Conservation (phyloP, 2,329 filamentous ascomycete genomes). For the Cytospora piceicola region DNA sequence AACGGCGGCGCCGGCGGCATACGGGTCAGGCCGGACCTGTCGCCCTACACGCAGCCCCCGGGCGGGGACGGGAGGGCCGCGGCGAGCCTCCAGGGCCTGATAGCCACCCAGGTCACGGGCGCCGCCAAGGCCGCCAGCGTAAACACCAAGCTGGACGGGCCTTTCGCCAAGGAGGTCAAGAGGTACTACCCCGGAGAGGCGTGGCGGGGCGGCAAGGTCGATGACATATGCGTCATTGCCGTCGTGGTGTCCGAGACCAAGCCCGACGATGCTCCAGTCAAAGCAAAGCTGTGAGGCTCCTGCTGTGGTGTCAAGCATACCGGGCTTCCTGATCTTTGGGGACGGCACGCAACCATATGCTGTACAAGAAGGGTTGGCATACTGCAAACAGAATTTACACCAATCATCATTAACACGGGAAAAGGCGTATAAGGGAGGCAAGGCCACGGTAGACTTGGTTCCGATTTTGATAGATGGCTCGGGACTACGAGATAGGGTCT, state of each 20-base stretch:
- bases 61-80: too few species aligned
- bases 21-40: slow-evolving; percentile 64
- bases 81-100: slow-evolving; percentile 74
- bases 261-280: slow-evolving; percentile 33
- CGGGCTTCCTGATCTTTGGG: background rate
- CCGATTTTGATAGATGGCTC: background rate
- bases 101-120: slow-evolving; percentile 78
- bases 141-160: slow-evolving; percentile 81
- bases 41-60: slow-evolving; percentile 50
- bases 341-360: background rate
- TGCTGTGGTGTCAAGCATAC: background rate
- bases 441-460: background rate
- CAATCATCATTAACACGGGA: background rate
- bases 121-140: slow-evolving; percentile 85
- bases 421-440: background rate
- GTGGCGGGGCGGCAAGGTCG: slow-evolving; percentile 90
- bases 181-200: slow-evolving; percentile 83
- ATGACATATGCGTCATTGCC: slow-evolving; percentile 90
- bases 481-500: background rate
- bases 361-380: background rate
- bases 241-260: slow-evolving; percentile 73
- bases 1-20: slow-evolving; percentile 62
- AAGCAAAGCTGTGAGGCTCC: slow-evolving; percentile 38
- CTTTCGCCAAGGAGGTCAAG: slow-evolving; percentile 93
- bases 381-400: background rate